phyloP scores from a whole-genome alignment of 2,329 filamentous ascomycete species.

The Elsinoe australis region DNA sequence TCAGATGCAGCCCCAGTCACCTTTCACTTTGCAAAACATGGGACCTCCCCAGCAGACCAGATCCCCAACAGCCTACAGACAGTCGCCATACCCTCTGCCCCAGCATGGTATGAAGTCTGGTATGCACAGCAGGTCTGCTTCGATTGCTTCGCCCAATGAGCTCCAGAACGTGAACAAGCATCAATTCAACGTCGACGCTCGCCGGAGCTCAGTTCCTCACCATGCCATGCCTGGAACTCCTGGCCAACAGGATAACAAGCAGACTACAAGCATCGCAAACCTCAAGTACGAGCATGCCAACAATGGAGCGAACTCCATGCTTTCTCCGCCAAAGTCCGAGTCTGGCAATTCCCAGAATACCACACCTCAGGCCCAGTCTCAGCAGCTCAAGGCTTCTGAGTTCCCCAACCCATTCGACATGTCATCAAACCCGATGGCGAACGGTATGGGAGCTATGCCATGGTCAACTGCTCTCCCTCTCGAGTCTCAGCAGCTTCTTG shows the following conservation, averaged over 20 bases:
- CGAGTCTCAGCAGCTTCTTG: constrained; percentile 48
- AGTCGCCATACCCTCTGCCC: constrained; percentile 38
- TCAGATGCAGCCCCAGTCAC: neutral
- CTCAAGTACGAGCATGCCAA: constrained; percentile 23
- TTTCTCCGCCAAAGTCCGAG: constrained; percentile 22
- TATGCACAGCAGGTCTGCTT: constrained; percentile 38
- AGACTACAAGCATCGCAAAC: constrained; percentile 21
- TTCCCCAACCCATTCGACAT: constrained; percentile 22
- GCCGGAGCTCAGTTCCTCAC: constrained; percentile 39
- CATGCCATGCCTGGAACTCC: constrained; percentile 19
- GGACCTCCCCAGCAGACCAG: constrained; percentile 24
- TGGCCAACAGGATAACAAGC: constrained; percentile 22
- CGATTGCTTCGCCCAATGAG: constrained; percentile 38
- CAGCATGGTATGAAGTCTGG: constrained; percentile 26
- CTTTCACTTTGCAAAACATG: constrained; percentile 23
- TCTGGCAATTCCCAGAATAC: constrained; percentile 16
- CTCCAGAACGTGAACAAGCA: constrained; percentile 20
- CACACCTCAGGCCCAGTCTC: constrained; percentile 15
- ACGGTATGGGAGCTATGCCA: constrained; percentile 34
- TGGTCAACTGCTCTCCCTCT: constrained; percentile 45
- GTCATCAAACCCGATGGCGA: constrained; percentile 24
- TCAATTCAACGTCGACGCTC: constrained; percentile 24
- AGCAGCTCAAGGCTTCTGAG: constrained; percentile 22
- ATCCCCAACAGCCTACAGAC: constrained; percentile 31
- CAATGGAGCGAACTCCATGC: constrained; percentile 26